Percentiles rank a stretch among this genome's conserved stretches.
phyloP scores from a whole-genome alignment of 805 yeast genomes.

The Teunomyces funiuensis region DNA sequence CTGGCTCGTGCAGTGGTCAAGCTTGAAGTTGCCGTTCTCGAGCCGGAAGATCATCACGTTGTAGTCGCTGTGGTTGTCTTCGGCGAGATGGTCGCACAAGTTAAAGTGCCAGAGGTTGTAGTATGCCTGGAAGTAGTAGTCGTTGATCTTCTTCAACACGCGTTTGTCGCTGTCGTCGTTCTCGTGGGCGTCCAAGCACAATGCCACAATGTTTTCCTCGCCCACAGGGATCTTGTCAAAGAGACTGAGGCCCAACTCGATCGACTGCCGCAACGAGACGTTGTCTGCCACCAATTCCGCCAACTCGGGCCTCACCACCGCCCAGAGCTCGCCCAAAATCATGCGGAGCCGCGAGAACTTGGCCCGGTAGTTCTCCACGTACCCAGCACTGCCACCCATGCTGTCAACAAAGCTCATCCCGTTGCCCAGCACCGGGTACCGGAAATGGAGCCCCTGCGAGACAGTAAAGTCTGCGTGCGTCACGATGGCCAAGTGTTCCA shows the following conservation, averaged over 20 bases:
- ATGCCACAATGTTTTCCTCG: constrained; percentile 42
- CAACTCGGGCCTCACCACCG: constrained; percentile 54
- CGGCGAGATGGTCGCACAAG: constrained; percentile 51
- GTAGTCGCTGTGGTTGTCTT: constrained; percentile 16
- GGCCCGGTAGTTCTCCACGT: constrained; percentile 57
- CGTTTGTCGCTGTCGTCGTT: constrained; percentile 36
- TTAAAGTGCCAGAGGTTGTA: constrained; percentile 79
- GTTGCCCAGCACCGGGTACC: constrained; percentile 68
- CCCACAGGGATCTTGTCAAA: constrained; percentile 62
- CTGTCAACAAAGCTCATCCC: constrained; percentile 63
- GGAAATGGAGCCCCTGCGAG: constrained; percentile 70
- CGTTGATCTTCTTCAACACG: constrained; percentile 52
- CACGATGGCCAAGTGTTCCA: constrained; percentile 65
- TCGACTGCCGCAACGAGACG: constrained; percentile 35
- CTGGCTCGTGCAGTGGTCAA: constrained; percentile 49
- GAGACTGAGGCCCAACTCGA: constrained; percentile 57
- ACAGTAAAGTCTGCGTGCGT: constrained; percentile 72
- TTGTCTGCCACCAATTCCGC: constrained; percentile 36
- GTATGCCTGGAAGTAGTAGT: constrained; percentile 61
- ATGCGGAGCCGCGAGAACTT: constrained; percentile 62
- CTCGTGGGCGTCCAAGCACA: constrained; percentile 23
- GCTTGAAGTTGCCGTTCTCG: constrained; percentile 46
- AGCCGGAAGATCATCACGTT: constrained; percentile 49
- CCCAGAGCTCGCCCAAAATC: constrained; percentile 65
- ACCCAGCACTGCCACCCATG: constrained; percentile 35